These are phyloP conservation scores for Cyphellophora attinorum DNA, from an alignment of 2,329 filamentous ascomycete species.

Conservation along the genomic window DNA sequence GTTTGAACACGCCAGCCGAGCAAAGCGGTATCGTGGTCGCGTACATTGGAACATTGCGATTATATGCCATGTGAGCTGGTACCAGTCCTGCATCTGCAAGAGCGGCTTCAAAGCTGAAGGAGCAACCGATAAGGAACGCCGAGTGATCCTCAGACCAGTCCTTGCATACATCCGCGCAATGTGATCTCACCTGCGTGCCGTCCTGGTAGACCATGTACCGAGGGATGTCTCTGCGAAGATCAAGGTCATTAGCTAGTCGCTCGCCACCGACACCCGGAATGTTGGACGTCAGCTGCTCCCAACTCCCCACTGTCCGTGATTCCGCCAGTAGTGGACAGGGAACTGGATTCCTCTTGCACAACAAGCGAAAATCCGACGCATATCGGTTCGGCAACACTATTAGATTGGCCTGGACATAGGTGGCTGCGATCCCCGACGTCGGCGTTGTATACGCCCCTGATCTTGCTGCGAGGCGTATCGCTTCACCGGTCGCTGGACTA, in stretches of 20 bases:
- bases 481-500: slow-evolving; percentile 11
- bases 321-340: slow-evolving; percentile 52
- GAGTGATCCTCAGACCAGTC: slow-evolving; percentile 52
- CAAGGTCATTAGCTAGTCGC: slow-evolving; percentile 34
- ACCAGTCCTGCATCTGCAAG: slow-evolving; percentile 41
- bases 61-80: slow-evolving; percentile 40
- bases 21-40: slow-evolving; percentile 46
- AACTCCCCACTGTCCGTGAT: slow-evolving; percentile 36
- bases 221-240: slow-evolving; percentile 50
- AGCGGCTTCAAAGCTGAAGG: slow-evolving; percentile 53
- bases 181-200: slow-evolving; percentile 30
- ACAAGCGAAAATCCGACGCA: slow-evolving; percentile 47
- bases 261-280: slow-evolving; percentile 21
- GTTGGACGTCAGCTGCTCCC: slow-evolving; percentile 29
- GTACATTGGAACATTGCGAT: slow-evolving; percentile 53
- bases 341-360: slow-evolving; percentile 54
- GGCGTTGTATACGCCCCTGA: slow-evolving; percentile 13
- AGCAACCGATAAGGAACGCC: slow-evolving; percentile 55
- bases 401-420: slow-evolving; percentile 53
- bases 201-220: slow-evolving; percentile 50
- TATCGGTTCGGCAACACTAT: slow-evolving; percentile 49
- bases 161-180: slow-evolving; percentile 33
- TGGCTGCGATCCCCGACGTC: slow-evolving; percentile 48
- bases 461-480: slow-evolving; percentile 12
- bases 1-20: slow-evolving; percentile 49